Base-by-base conservation (phyloP, 495 filamentous ascomycete genomes). In the Monascus purpureus region DNA sequence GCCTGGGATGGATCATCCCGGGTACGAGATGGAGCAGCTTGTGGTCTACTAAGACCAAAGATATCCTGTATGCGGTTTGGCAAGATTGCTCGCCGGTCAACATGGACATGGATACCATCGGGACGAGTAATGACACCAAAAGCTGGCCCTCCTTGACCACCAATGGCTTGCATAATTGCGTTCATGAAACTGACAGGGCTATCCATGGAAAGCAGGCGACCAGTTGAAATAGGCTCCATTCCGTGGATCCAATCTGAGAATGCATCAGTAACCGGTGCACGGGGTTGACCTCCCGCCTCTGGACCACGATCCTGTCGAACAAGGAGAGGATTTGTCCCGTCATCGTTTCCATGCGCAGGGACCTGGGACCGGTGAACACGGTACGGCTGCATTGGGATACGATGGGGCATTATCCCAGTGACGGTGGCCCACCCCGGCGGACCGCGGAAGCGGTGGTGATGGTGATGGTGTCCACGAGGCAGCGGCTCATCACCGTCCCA, bases 241-340 rank as follows among this genome's bases (percentile, higher is more conserved):
- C 64, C 65, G 39, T 72, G 64, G 23, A 70, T 58, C 70, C 72
- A 77, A 33, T 73, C 67, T 22, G 52, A 55, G 39, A 67, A 62
- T 16, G 50, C 46, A 28, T 59, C 53, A 31, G 42, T 44, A 11
- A 40, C 47, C 8, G 41, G 33, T 13, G 41, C 55, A 41, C 57
- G 54, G 17, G 45, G 42, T 38, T 47, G 53, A 28, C 43, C 51
- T 25, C 43, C 13, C 17, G 36, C 43, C 35, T 52, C 58, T 26
- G 49, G 45, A 8, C 50, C 46, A 22, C 59, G 54, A 25, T 62
- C 67, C 20, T 44, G 47, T 7, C 65, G 46, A 51, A 55, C 32
- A 32, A 85, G 70, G 9, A 94, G 63, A 29, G 86, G 86, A 46
- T 94, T 93, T 3, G 68, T 64, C 12, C 82, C 83, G 44, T 93